These are phyloP conservation scores for Exophiala mesophila DNA, from an alignment of 2,329 filamentous ascomycete species.

Conservation along the genomic window DNA sequence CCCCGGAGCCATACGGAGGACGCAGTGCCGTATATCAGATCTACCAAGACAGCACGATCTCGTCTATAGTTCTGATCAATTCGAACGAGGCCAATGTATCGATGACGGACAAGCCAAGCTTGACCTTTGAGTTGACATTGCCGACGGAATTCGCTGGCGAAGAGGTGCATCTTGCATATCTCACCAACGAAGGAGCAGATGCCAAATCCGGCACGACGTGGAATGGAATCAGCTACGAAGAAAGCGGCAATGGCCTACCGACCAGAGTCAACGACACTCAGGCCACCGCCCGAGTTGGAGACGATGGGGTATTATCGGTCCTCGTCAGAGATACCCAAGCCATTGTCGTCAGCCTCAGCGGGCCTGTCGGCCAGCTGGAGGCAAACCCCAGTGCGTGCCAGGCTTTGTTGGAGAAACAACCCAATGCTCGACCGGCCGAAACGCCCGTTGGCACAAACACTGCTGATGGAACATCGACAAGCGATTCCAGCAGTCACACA, in stretches of 20 bases:
- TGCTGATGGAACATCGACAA: constrained; percentile 8
- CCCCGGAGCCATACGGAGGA: constrained; percentile 36
- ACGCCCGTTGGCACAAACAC: constrained; percentile 17
- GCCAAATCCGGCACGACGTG: constrained; percentile 40
- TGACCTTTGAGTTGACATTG: constrained; percentile 41
- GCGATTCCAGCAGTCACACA: constrained; percentile 17
- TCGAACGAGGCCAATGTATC: constrained; percentile 40
- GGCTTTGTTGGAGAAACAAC: constrained; percentile 15
- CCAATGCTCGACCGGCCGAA: constrained; percentile 15
- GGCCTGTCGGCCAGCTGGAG: constrained; percentile 15
- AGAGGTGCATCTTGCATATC: constrained; percentile 43
- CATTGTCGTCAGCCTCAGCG: constrained; percentile 43
- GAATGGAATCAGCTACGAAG: constrained; percentile 46
- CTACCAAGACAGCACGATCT: constrained; percentile 41
- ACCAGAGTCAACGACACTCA: constrained; percentile 32
- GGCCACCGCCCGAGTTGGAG: constrained; percentile 31
- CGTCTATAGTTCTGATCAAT: constrained; percentile 46
- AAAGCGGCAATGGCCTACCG: constrained; percentile 39
- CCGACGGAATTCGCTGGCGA: constrained; percentile 36
- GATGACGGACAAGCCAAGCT: constrained; percentile 33
- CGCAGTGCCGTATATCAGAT: constrained; percentile 42
- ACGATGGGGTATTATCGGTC: constrained; percentile 33
- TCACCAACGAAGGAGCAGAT: constrained; percentile 45
- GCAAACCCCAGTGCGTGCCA: constrained; percentile 21
- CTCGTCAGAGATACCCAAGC: constrained; percentile 44